phyloP scores from a whole-genome alignment of 2,329 filamentous ascomycete genomes.

The Lachnellula cervina region DNA sequence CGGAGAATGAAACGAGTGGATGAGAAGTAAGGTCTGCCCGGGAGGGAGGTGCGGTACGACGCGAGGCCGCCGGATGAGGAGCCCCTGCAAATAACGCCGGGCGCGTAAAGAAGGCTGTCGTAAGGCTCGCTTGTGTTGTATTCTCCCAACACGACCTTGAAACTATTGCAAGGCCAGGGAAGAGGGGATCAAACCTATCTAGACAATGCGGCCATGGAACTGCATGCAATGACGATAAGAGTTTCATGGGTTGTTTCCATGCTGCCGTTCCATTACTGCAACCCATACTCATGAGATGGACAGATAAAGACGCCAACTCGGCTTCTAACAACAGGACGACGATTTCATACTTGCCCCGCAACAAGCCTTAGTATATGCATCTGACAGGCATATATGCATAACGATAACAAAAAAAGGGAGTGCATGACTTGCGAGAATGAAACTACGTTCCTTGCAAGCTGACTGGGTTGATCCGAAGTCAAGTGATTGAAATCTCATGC shows the following conservation, averaged over 20 bases:
- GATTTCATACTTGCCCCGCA: neutral
- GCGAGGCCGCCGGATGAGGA: slow-evolving; percentile 25
- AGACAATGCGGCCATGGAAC: slow-evolving; percentile 15
- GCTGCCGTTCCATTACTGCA: slow-evolving; percentile 15
- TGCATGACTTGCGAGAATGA: slow-evolving; percentile 15
- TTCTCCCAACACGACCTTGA: slow-evolving; percentile 16
- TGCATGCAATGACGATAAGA: neutral
- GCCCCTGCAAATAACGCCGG: slow-evolving; percentile 27
- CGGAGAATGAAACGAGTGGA: slow-evolving; percentile 22
- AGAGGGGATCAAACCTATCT: slow-evolving; percentile 17
- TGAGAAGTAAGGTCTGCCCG: slow-evolving; percentile 17
- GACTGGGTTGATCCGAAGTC: slow-evolving; percentile 37
- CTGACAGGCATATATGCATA: slow-evolving; percentile 26
- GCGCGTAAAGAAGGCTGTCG: slow-evolving; percentile 32
- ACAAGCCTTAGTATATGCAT: neutral
- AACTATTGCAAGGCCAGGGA: slow-evolving; percentile 19
- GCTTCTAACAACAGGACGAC: neutral
- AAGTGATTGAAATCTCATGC: slow-evolving; percentile 58
- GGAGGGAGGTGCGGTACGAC: slow-evolving; percentile 28
- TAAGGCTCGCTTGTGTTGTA: slow-evolving; percentile 26
- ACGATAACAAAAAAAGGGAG: slow-evolving; percentile 21
- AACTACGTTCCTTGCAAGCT: slow-evolving; percentile 23
- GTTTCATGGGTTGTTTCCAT: slow-evolving; percentile 16
- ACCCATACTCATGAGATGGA: slow-evolving; percentile 6
- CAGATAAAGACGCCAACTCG: neutral